Percentiles rank a stretch among this genome's conserved stretches.
These are phyloP conservation scores for Leccinum ponderosum DNA, from an alignment of 1,284 basidiomycete genomes.

Conservation along the genomic window DNA sequence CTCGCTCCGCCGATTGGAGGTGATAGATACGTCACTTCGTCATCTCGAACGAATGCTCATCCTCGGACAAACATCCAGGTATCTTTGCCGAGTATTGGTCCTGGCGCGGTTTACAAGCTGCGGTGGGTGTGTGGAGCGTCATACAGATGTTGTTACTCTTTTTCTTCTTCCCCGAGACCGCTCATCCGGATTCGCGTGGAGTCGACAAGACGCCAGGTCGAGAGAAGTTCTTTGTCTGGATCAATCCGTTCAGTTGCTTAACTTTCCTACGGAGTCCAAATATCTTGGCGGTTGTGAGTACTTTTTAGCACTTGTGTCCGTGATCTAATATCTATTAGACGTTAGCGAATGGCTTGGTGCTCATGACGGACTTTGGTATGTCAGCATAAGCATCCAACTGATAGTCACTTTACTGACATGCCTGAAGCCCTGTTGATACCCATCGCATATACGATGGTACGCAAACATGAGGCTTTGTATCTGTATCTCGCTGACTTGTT, in stretches of 20 bases:
- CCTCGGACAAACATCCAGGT: slow-evolving; percentile 29
- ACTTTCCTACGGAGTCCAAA: slow-evolving; percentile 59
- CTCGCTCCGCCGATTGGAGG: slow-evolving; percentile 47
- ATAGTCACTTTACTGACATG: slow-evolving; percentile 13
- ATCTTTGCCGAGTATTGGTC: slow-evolving; percentile 55
- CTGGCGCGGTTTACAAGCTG: slow-evolving; percentile 69
- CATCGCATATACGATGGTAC: slow-evolving; percentile 38
- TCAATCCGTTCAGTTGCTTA: slow-evolving; percentile 63
- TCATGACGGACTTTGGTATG: slow-evolving; percentile 50
- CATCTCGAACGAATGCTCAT: slow-evolving; percentile 3
- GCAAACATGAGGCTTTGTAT: slow-evolving; percentile 5
- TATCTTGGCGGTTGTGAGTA: slow-evolving; percentile 55
- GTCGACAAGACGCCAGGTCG: slow-evolving; percentile 40
- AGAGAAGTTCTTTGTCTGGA: slow-evolving; percentile 46
- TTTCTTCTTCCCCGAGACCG: slow-evolving; percentile 71
- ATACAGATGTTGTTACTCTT: slow-evolving; percentile 47
- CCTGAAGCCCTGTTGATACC: slow-evolving; percentile 38
- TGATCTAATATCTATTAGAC: slow-evolving; percentile 35
- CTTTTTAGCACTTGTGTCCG: background rate
- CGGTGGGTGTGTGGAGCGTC: slow-evolving; percentile 46
- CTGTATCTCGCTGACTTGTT: background rate
- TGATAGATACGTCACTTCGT: slow-evolving; percentile 11
- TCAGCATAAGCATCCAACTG: slow-evolving; percentile 19
- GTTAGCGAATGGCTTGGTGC: slow-evolving; percentile 37
- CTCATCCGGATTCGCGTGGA: slow-evolving; percentile 49